A percentile compares a stretch with the other conserved stretches of the same genome.
phyloP scores from a whole-genome alignment of 2,329 filamentous ascomycete species.

The Colletotrichum cordylinicola region DNA sequence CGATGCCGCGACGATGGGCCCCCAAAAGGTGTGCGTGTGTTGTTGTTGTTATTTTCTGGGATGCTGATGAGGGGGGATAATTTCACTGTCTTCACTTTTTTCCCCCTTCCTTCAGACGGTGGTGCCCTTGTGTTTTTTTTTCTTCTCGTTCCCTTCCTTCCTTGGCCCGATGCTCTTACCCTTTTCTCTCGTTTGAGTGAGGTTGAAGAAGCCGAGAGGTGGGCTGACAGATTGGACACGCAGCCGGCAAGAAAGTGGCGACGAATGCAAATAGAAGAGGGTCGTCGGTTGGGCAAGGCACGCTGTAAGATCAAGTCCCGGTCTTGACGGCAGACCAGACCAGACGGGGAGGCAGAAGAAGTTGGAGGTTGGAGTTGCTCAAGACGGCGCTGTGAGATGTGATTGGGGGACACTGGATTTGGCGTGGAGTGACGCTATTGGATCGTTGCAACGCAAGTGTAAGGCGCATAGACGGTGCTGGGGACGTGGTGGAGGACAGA shows the following conservation, averaged over 20 bases:
- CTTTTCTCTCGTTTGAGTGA: background rate
- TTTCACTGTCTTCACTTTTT: background rate
- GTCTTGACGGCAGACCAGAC: background rate
- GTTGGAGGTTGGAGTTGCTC: slow-evolving; percentile 20
- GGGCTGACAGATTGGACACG: background rate
- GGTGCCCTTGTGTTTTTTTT: background rate
- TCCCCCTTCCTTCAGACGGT: background rate
- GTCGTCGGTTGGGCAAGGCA: background rate
- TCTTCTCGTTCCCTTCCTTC: background rate
- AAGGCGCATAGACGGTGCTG: slow-evolving; percentile 18
- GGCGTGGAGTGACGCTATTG: slow-evolving; percentile 39
- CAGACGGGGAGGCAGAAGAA: background rate
- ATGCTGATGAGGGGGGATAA: background rate
- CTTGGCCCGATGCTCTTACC: background rate
- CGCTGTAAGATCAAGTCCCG: background rate
- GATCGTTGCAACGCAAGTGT: slow-evolving; percentile 24
- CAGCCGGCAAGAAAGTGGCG: background rate
- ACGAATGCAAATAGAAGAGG: background rate
- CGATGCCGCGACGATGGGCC: background rate
- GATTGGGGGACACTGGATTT: slow-evolving; percentile 24
- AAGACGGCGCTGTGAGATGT: slow-evolving; percentile 7
- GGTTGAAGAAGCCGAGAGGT: background rate
- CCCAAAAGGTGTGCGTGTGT: background rate
- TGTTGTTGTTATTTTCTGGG: background rate
- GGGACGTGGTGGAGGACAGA: slow-evolving; percentile 8